These are phyloP conservation scores for Ustilago tritici DNA, from an alignment of 1,284 basidiomycete species.

Conservation along the genomic window DNA sequence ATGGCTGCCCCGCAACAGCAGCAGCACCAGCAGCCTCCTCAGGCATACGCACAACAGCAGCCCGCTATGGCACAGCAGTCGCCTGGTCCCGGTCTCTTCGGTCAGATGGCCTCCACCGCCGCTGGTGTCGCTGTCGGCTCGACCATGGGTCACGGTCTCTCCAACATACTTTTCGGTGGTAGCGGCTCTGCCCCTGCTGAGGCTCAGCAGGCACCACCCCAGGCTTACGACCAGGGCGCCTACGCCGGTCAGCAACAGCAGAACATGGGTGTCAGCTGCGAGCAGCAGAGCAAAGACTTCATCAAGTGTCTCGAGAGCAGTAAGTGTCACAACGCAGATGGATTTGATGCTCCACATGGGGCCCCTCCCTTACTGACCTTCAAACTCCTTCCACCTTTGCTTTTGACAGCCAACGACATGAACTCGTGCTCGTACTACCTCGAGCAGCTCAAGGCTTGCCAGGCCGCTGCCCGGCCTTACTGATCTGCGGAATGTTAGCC, in stretches of 20 bases:
- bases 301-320: slow-evolving; percentile 64
- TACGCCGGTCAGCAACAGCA: slow-evolving; percentile 50
- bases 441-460: slow-evolving; percentile 71
- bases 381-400: background rate
- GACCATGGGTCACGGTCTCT: slow-evolving; percentile 83
- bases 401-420: slow-evolving; percentile 71
- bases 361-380: background rate
- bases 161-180: slow-evolving; percentile 85
- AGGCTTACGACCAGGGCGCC: slow-evolving; percentile 44
- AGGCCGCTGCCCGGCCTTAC: slow-evolving; percentile 66
- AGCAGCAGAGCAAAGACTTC: slow-evolving; percentile 73
- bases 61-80: slow-evolving; percentile 46
- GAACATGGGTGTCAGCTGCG: slow-evolving; percentile 71
- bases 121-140: slow-evolving; percentile 87
- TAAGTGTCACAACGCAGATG: slow-evolving; percentile 13
- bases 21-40: slow-evolving; percentile 36
- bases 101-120: slow-evolving; percentile 84
- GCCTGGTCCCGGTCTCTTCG: slow-evolving; percentile 61
- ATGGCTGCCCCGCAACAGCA: slow-evolving; percentile 59
- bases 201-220: slow-evolving; percentile 50
- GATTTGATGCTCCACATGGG: background rate
- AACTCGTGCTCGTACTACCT: slow-evolving; percentile 74
- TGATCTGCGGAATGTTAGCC: slow-evolving; percentile 27
- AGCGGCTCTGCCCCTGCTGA: slow-evolving; percentile 68
- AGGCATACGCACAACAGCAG: slow-evolving; percentile 39